Conservation (phyloP, 2,329 filamentous ascomycete species). For the Ramularia endophylla region DNA sequence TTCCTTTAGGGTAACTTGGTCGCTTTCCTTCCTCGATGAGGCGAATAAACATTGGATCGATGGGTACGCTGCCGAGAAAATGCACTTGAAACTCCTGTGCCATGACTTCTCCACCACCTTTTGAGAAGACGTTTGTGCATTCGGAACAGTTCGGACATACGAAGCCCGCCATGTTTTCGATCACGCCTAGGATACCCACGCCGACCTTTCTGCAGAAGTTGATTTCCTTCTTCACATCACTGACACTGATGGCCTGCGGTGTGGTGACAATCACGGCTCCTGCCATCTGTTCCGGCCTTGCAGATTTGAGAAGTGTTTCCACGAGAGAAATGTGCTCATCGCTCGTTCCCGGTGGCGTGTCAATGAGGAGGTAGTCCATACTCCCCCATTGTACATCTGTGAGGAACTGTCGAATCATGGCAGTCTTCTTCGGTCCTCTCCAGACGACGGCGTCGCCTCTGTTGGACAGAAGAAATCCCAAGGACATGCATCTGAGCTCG, state of each 20-base stretch:
- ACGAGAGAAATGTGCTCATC: conserved; percentile 96
- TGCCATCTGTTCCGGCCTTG: conserved; percentile 59
- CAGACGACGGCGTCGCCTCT: conserved; percentile 92
- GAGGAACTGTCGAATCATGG: conserved; percentile 96
- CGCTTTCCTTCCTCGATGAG: conserved; percentile 69
- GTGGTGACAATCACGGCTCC: conserved; percentile 95
- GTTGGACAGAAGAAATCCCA: conserved; percentile 80
- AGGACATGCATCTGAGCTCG: conserved; percentile 75
- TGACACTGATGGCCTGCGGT: conserved; percentile 86
- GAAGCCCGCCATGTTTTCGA: conserved; percentile 96
- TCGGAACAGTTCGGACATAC: conserved; percentile 73
- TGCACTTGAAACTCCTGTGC: conserved; percentile 75
- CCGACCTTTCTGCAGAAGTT: conserved; percentile 87
- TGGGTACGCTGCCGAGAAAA: conserved; percentile 81
- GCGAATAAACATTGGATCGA: conserved; percentile 86
- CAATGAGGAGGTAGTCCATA: conserved; percentile 88
- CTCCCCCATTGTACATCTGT: conserved; percentile 83
- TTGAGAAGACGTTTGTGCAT: conserved; percentile 89
- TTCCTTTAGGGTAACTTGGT: conserved; percentile 65
- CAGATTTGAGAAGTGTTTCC: conserved; percentile 51
- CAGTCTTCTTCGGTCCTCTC: conserved; percentile 97
- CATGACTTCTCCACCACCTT: conserved; percentile 85
- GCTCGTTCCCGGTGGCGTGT: conserved; percentile 92
- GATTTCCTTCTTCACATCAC: conserved; percentile 89
- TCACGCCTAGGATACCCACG: conserved; percentile 74